Evolutionary conservation across 345 rosid genomes (phyloP), one percentile per base, ranked within the genome.

Genomic region (Erodium maritimum): DNA sequence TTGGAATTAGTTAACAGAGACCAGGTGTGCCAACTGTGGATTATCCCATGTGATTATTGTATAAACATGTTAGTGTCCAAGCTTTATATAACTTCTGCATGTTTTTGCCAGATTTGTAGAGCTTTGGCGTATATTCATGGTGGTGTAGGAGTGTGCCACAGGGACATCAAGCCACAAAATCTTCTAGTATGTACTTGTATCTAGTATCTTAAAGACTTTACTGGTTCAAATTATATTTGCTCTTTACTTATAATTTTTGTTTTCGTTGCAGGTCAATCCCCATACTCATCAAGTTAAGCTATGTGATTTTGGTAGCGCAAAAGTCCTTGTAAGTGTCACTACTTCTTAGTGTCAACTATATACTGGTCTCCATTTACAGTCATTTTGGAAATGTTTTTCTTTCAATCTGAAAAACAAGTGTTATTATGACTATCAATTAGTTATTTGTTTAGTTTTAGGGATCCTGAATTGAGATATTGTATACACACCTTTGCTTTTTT

Each of bases 291-390:
- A 65, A 14, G 62, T 65, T 22, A 65, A 65, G 58, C 57, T 58
- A 56, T 67, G 70, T 50, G 70, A 67, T 56, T 67, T 61, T 61
- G 70, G 70, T 48, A 67, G 70, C 56, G 70, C 70, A 60, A 67
- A 61, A 61, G 65, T 67, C 50, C 57, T 67, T 65, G 70, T 67
- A 60, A 52, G 23, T 34, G 8, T 57, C 19, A 51, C n/a, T 23
- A 12, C n/a, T 46, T 50, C 19, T 42, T 12, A 42, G 12, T 23
- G 67, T 56, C 61, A 63, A 62, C 17, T 55, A 42, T 42, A 42
- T 5, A 34, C 25, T 23, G 8, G 19, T 19, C 14, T 19, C 9
- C n/a, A 21, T 21, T 33, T 17, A 24, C 48, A 17, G 20, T 11
- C 54, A 51, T 29, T 29, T 29, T 29, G 37, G 17, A 5, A 11